A percentile compares a stretch with the other conserved stretches of the same genome.
phyloP scores from a whole-genome alignment of 768 basidiomycete genomes.

The Suillus plorans region DNA sequence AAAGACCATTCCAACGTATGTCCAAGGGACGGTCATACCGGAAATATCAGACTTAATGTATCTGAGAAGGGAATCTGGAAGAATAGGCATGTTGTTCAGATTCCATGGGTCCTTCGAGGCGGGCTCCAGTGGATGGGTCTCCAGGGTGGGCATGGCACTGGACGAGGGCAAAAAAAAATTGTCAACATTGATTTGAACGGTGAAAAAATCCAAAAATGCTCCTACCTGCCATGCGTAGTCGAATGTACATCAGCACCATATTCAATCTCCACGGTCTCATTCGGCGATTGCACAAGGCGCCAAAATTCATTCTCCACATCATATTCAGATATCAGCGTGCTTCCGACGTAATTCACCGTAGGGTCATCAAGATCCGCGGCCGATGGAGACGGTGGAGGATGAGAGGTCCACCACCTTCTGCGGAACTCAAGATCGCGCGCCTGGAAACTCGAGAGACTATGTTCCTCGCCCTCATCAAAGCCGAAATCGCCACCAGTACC shows the following conservation, averaged over 20 bases:
- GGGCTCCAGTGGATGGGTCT: constrained; percentile 85
- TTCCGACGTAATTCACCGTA: constrained; percentile 55
- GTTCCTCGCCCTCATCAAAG: constrained; percentile 97
- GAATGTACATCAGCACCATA: constrained; percentile 99
- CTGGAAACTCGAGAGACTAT: constrained; percentile 88
- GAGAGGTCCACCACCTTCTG: constrained; percentile 81
- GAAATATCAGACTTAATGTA: constrained; percentile 99
- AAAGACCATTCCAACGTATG: constrained; percentile 98
- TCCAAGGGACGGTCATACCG: constrained; percentile 99
- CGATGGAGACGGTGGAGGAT: constrained; percentile 49
- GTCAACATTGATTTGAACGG: constrained; percentile 21
- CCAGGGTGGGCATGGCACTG: constrained; percentile 94
- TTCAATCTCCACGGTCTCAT: constrained; percentile 95
- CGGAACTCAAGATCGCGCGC: constrained; percentile 89
- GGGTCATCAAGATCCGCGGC: constrained; percentile 44
- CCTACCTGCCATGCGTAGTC: constrained; percentile 93
- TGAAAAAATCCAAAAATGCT: constrained; percentile 17
- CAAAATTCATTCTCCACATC: constrained; percentile 97
- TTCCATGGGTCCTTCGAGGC: constrained; percentile 97
- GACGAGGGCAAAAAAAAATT: constrained; percentile 9
- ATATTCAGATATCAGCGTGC: constrained; percentile 74
- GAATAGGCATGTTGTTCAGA: constrained; percentile 93
- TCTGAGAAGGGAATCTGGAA: constrained; percentile 88
- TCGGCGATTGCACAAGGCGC: constrained; percentile 86
- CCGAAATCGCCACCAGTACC: constrained; percentile 95